These are phyloP conservation scores for Aureobasidium sp. DNA, from an alignment of 2,329 filamentous ascomycete genomes.

Conservation along the genomic window DNA sequence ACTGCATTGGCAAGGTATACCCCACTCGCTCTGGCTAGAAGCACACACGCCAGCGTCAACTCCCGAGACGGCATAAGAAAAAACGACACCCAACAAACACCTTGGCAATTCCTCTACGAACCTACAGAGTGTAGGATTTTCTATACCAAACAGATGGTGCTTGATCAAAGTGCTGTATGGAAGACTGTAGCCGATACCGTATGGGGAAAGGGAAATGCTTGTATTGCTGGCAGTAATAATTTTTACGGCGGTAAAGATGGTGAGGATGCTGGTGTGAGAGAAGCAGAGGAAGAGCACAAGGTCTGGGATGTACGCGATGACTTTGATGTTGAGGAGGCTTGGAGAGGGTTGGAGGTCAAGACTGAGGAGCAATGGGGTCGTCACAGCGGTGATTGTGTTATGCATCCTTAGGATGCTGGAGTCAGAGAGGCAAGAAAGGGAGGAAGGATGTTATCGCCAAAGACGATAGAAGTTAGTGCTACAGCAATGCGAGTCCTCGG, in stretches of 20 bases:
- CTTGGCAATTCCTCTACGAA: conserved; percentile 46
- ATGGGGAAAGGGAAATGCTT: conserved; percentile 25
- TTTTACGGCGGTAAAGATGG: neutral
- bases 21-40: conserved; percentile 22
- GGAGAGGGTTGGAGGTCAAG: neutral
- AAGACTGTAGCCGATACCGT: conserved; percentile 32
- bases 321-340: conserved; percentile 16
- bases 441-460: too few species aligned
- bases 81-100: conserved; percentile 32
- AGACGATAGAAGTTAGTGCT: too few species aligned
- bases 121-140: conserved; percentile 46
- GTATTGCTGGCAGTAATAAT: conserved; percentile 25
- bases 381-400: neutral
- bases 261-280: neutral
- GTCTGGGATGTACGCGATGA: conserved; percentile 19
- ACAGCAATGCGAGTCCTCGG: too few species aligned
- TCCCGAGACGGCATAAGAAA: conserved; percentile 27
- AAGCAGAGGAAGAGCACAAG: neutral
- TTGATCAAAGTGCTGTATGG: conserved; percentile 43
- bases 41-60: conserved; percentile 21
- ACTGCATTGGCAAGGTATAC: conserved; percentile 25
- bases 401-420: neutral
- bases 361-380: neutral
- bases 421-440: too few species aligned
- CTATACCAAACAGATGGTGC: conserved; percentile 44